These are phyloP conservation scores for Lathyrus aphaca DNA, from an alignment of 306 rosid species.

Conservation along the genomic window DNA sequence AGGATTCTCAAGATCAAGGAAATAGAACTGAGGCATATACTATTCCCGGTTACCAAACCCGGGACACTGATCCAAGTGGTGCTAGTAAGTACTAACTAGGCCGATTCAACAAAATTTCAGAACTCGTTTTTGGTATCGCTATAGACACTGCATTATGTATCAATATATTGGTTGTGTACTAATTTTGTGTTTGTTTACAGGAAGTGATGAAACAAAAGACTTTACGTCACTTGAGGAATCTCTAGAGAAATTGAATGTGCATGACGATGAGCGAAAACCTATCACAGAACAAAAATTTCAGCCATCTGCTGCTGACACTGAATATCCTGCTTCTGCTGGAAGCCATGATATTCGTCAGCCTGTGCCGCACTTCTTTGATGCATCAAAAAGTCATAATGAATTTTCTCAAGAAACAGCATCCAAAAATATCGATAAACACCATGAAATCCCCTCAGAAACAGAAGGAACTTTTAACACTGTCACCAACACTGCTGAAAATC, in stretches of 20 bases:
- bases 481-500: conserved; percentile 13
- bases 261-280: conserved; percentile 27
- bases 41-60: conserved; percentile 42
- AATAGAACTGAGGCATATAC: conserved; percentile 11
- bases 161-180: neutral
- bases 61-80: conserved; percentile 49
- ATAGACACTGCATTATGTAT: neutral
- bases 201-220: conserved; percentile 42
- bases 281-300: neutral
- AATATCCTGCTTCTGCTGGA: conserved; percentile 14
- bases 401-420: conserved; percentile 6
- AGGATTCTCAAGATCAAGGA: conserved; percentile 42
- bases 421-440: conserved; percentile 4
- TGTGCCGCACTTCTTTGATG: conserved; percentile 28
- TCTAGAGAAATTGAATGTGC: conserved; percentile 50
- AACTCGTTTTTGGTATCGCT: neutral
- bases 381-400: conserved; percentile 8
- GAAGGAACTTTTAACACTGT: conserved; percentile 16
- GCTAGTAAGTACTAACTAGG: conserved; percentile 50
- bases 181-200: conserved; percentile 36
- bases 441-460: conserved; percentile 27
- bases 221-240: conserved; percentile 39
- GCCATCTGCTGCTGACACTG: conserved; percentile 10
- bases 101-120: neutral
- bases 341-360: conserved; percentile 8